phyloP scores from a whole-genome alignment of 2,329 filamentous ascomycete genomes.

The Pseudogymnoascus sp. region DNA sequence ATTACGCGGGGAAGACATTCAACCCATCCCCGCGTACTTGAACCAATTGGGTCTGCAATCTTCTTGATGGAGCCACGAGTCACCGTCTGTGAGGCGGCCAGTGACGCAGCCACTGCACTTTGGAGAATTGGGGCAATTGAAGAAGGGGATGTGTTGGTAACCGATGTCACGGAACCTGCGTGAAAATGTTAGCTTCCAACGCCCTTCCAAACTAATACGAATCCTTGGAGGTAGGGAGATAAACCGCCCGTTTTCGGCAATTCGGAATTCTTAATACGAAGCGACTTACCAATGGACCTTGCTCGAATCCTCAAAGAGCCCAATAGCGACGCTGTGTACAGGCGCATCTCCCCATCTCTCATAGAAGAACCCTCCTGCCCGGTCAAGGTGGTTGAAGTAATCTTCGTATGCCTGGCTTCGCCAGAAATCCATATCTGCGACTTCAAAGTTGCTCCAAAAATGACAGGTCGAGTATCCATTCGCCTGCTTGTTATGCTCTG shows the following conservation, averaged over 20 bases:
- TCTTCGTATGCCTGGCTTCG: conserved; percentile 83
- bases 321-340: conserved; percentile 88
- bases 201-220: not conserved
- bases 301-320: conserved; percentile 81
- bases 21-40: conserved; percentile 83
- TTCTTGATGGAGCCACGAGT: conserved; percentile 75
- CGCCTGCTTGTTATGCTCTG: conserved; percentile 71
- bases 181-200: not conserved
- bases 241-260: not conserved
- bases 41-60: conserved; percentile 97
- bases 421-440: conserved; percentile 90
- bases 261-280: not conserved
- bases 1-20: conserved; percentile 19
- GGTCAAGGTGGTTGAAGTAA: conserved; percentile 92
- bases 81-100: conserved; percentile 83
- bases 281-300: conserved; percentile 81
- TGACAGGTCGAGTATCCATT: conserved; percentile 97
- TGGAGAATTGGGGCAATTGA: conserved; percentile 95
- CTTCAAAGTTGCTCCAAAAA: conserved; percentile 99
- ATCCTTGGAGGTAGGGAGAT: not conserved
- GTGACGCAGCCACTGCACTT: conserved; percentile 87
- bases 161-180: conserved; percentile 96
- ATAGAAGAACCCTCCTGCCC: conserved; percentile 95
- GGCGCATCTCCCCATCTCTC: conserved; percentile 98
- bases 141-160: conserved; percentile 96